A percentile compares a stretch with the other conserved stretches of the same genome.
phyloP scores from a whole-genome alignment of 2,329 filamentous ascomycete species.

The Fusarium fracticaudum region DNA sequence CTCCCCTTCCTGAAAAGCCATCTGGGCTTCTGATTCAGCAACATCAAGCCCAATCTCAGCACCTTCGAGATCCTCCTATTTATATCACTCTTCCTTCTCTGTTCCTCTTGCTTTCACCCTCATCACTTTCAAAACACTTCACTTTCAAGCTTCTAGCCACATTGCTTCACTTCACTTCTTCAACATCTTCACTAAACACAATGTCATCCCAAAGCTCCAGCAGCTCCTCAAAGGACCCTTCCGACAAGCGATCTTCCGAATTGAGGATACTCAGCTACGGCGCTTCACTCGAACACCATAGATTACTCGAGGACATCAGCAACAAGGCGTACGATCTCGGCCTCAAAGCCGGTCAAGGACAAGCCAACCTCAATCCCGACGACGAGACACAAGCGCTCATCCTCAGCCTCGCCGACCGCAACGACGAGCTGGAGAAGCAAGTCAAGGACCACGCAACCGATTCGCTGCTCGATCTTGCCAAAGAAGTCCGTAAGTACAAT shows the following conservation, averaged over 20 bases:
- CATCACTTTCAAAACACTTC: not conserved
- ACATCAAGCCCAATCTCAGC: accelerated
- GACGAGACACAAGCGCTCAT: not conserved
- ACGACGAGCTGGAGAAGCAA: not conserved
- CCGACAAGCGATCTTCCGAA: not conserved
- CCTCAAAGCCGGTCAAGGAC: not conserved
- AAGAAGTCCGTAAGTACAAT: not conserved
- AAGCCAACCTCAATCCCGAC: not conserved
- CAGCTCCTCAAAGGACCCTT: not conserved
- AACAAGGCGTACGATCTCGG: not conserved
- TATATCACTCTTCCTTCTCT: not conserved
- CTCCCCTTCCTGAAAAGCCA: accelerated
- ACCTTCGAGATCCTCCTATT: not conserved
- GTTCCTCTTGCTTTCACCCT: accelerated
- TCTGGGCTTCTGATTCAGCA: not conserved
- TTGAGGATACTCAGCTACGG: not conserved
- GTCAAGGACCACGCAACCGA: accelerated
- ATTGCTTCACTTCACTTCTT: not conserved
- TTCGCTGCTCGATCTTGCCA: not conserved
- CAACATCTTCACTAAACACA: not conserved
- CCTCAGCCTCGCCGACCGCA: not conserved
- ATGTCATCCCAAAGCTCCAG: not conserved
- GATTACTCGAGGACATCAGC: not conserved
- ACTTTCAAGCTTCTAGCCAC: accelerated
- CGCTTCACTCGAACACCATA: not conserved